phyloP scores from a whole-genome alignment of 495 filamentous ascomycete species.

The Neurospora pannonica region DNA sequence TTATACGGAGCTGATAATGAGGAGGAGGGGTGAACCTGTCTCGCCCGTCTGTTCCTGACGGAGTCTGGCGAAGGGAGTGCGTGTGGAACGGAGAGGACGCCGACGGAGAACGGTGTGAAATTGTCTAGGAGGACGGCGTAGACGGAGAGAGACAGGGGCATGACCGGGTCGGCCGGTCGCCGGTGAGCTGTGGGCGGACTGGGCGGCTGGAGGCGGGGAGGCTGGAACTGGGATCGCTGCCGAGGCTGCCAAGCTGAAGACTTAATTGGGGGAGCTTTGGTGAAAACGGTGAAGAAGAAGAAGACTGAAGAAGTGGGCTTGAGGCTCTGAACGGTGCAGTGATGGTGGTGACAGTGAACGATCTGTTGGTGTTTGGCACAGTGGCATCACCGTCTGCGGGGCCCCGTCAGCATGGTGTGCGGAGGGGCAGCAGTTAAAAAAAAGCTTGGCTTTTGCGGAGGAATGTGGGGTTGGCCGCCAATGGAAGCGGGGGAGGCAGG shows the following conservation, averaged over 20 bases:
- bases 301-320: neutral
- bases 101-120: neutral
- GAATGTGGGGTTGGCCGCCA: neutral
- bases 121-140: neutral
- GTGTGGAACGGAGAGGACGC: neutral
- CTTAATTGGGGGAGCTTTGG: neutral
- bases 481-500: neutral
- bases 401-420: neutral
- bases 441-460: neutral
- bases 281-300: neutral
- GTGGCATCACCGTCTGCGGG: neutral
- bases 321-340: neutral
- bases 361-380: neutral
- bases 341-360: neutral
- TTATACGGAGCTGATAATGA: neutral
- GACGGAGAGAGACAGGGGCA: neutral
- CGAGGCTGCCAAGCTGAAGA: neutral
- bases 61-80: neutral
- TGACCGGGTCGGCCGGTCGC: neutral
- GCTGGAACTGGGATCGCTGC: neutral
- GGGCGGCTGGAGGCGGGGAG: neutral
- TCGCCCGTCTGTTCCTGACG: neutral
- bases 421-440: neutral
- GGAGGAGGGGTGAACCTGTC: neutral
- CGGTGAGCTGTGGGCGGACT: neutral